A percentile compares a stretch with the other conserved stretches of the same genome.
Conservation (phyloP, 75 land plant species). For the Cryptomeria japonica region DNA sequence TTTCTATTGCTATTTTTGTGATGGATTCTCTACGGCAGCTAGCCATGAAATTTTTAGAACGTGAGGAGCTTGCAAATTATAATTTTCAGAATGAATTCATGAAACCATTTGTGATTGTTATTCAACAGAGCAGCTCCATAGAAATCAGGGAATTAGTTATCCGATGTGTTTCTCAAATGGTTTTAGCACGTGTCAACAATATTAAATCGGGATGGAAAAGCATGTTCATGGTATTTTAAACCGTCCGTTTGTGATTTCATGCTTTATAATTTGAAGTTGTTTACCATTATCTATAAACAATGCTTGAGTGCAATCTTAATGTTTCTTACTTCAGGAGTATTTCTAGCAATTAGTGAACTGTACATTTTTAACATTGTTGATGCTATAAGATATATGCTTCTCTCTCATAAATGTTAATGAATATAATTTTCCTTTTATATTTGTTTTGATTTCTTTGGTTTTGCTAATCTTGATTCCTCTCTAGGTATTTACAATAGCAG, state of each 20-base stretch:
- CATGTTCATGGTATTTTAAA: constrained; percentile 63
- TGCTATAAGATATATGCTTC: neutral
- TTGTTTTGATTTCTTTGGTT: neutral
- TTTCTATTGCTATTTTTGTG: constrained; percentile 77
- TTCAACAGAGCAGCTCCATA: constrained; percentile 72
- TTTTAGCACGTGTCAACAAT: constrained; percentile 71
- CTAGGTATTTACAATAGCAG: constrained; percentile 79
- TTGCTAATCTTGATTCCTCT: constrained; percentile 12
- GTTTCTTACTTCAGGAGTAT: neutral
- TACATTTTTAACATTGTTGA: neutral
- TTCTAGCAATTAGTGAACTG: neutral
- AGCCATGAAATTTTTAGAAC: constrained; percentile 82
- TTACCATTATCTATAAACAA: neutral
- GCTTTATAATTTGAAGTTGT: neutral
- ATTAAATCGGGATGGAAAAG: constrained; percentile 93
- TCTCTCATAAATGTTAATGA: neutral
- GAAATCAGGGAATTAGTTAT: constrained; percentile 80
- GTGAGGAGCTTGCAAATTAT: constrained; percentile 86
- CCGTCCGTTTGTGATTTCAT: neutral
- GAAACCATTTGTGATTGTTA: constrained; percentile 77
- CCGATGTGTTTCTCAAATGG: constrained; percentile 83
- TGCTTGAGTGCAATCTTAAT: neutral
- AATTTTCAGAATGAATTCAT: constrained; percentile 87
- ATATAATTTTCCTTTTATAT: neutral
- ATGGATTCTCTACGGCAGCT: constrained; percentile 86